Conservation (phyloP, 2,329 filamentous ascomycete genomes). For the Fusarium miscanthi region DNA sequence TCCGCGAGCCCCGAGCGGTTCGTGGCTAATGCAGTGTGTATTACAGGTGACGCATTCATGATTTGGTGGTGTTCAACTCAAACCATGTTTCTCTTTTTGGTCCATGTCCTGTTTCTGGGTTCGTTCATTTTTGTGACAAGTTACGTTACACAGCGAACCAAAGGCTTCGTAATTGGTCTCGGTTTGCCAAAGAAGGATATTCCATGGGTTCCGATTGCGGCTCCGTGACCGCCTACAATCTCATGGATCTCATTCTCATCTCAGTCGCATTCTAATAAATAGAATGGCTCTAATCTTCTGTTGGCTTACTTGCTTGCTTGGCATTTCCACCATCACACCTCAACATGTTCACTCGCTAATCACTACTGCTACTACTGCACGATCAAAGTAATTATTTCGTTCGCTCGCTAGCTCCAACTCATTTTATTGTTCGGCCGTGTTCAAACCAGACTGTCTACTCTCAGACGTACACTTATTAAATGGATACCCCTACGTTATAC, state of each 20-base stretch:
- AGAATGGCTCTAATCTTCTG: slow-evolving; percentile 18
- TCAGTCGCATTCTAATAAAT: background rate
- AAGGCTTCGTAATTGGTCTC: slow-evolving; percentile 27
- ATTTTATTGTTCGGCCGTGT: slow-evolving; percentile 6
- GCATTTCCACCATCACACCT: background rate
- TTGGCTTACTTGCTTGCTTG: background rate
- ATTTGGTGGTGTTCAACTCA: background rate
- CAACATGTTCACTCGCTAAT: slow-evolving; percentile 23
- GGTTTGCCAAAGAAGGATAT: slow-evolving; percentile 25
- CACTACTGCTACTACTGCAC: slow-evolving; percentile 12
- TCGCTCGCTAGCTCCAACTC: slow-evolving; percentile 29
- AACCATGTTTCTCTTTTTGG: slow-evolving; percentile 3
- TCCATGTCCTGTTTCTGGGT: background rate
- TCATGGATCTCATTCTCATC: background rate
- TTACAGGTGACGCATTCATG: slow-evolving; percentile 11
- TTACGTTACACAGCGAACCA: slow-evolving; percentile 16
- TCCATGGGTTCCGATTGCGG: slow-evolving; percentile 23
- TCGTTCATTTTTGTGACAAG: slow-evolving; percentile 10
- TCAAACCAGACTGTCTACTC: background rate
- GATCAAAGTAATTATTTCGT: slow-evolving; percentile 24
- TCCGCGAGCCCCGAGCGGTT: slow-evolving; percentile 22
- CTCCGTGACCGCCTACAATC: slow-evolving; percentile 4
- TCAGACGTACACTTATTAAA: background rate
- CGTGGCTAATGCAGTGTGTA: slow-evolving; percentile 9
- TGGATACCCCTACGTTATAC: background rate